phyloP scores from a whole-genome alignment of 306 rosid species.

The Biancaea sappan region DNA sequence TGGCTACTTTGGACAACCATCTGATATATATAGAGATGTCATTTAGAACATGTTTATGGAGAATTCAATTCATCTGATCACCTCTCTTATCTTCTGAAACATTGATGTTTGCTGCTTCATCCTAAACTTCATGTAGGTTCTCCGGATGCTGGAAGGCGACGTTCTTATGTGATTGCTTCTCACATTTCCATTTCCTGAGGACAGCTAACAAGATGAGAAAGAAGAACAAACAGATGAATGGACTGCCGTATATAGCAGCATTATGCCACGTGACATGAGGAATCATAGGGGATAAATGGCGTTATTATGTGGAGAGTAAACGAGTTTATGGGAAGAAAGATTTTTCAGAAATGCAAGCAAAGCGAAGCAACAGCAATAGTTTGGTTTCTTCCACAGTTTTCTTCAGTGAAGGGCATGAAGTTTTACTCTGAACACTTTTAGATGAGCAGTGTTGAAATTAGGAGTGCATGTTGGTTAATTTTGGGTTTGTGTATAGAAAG shows the following conservation, averaged over 20 bases:
- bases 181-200: constrained; percentile 15
- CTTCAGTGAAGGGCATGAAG: constrained; percentile 1
- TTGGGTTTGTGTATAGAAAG: constrained; percentile 30
- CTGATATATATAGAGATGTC: not conserved
- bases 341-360: not conserved
- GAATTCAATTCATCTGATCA: not conserved
- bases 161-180: constrained; percentile 44
- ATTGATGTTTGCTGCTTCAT: not conserved
- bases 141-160: constrained; percentile 89
- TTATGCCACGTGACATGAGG: not conserved
- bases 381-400: constrained; percentile 21
- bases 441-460: constrained; percentile 20
- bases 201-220: constrained; percentile 1
- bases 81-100: not conserved
- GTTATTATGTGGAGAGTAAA: not conserved
- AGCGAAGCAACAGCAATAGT: not conserved
- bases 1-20: not conserved
- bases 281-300: not conserved
- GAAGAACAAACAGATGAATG: constrained; percentile 12
- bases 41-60: not conserved
- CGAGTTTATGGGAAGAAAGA: not conserved
- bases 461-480: not conserved
- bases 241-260: constrained; percentile 5
- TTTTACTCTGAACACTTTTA: not conserved
- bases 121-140: constrained; percentile 58